These are phyloP conservation scores for Ustilago esculenta DNA, from an alignment of 1,284 basidiomycete genomes.

Conservation along the genomic window DNA sequence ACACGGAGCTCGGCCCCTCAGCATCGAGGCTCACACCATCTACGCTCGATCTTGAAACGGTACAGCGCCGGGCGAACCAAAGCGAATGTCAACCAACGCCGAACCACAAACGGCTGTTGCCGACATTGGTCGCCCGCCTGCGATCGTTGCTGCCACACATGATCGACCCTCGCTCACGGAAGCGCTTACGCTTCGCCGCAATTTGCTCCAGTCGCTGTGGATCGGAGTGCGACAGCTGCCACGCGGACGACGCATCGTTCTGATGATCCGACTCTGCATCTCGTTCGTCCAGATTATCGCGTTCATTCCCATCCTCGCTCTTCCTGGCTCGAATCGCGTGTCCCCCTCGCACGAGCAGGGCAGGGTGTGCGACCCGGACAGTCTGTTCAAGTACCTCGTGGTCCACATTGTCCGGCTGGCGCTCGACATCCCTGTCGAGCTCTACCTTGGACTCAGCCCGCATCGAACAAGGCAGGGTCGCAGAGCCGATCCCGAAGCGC, in stretches of 20 bases:
- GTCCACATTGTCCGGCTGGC: slow-evolving; percentile 51
- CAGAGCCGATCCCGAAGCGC: slow-evolving; percentile 39
- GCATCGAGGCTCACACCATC: too few relatives aligned
- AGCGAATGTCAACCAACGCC: not conserved
- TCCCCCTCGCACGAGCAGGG: slow-evolving; percentile 20
- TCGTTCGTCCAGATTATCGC: slow-evolving; percentile 42
- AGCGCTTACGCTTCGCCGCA: slow-evolving; percentile 40
- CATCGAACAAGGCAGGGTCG: slow-evolving; percentile 48
- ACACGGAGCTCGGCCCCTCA: too few relatives aligned
- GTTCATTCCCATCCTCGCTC: slow-evolving; percentile 32
- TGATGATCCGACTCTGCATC: slow-evolving; percentile 32
- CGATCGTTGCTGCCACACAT: not conserved
- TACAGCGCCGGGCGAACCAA: too few relatives aligned
- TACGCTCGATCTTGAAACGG: too few relatives aligned
- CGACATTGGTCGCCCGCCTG: not conserved
- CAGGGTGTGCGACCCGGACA: slow-evolving; percentile 42
- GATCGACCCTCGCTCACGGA: slow-evolving; percentile 32
- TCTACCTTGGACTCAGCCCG: slow-evolving; percentile 56
- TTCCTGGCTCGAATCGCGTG: slow-evolving; percentile 25
- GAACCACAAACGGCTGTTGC: not conserved
- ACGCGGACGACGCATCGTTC: slow-evolving; percentile 30
- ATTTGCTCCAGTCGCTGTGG: slow-evolving; percentile 39
- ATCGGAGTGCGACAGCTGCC: slow-evolving; percentile 36
- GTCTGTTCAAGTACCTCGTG: slow-evolving; percentile 55
- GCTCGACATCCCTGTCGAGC: slow-evolving; percentile 47